A percentile compares a stretch with the other conserved stretches of the same genome.
Conservation (phyloP, 148 eudicot genomes). For the Rhododendron molle region DNA sequence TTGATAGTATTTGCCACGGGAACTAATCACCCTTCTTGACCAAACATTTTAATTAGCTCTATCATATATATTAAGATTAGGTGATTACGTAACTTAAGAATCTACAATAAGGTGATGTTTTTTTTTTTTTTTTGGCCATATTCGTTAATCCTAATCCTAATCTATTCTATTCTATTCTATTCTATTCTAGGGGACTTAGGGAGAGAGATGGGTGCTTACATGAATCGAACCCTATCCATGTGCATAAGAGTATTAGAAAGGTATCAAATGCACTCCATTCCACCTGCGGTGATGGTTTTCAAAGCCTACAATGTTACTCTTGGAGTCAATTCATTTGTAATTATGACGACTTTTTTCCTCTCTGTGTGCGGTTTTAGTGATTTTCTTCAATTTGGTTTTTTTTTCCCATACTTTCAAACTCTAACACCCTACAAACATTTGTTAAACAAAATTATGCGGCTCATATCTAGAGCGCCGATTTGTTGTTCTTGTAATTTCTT, state of each 20-base stretch:
- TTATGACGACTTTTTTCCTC: background rate
- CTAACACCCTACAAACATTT: background rate
- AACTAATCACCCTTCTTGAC: background rate
- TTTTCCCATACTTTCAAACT: background rate
- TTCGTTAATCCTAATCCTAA: too few relatives aligned
- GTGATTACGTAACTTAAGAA: background rate
- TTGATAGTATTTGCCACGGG: background rate
- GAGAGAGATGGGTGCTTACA: too few relatives aligned
- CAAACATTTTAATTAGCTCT: background rate
- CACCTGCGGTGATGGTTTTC: background rate
- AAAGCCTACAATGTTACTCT: background rate
- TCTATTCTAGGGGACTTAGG: too few relatives aligned
- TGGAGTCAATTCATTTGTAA: background rate
- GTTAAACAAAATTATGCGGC: background rate
- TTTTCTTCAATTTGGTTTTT: background rate
- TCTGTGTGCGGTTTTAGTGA: background rate
- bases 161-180: too few relatives aligned
- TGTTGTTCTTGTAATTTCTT: too few relatives aligned
- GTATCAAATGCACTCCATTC: too few relatives aligned
- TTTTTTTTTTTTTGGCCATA: too few relatives aligned
- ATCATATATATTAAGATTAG: background rate
- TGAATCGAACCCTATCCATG: too few relatives aligned
- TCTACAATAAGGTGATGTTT: background rate
- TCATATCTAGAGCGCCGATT: too few relatives aligned
- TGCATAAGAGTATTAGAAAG: too few relatives aligned